Percentiles rank a stretch among this genome's conserved stretches.
Evolutionary conservation across 129 eudicot species (phyloP).

Genomic region (Rutidosis leptorrhynchoides): DNA sequence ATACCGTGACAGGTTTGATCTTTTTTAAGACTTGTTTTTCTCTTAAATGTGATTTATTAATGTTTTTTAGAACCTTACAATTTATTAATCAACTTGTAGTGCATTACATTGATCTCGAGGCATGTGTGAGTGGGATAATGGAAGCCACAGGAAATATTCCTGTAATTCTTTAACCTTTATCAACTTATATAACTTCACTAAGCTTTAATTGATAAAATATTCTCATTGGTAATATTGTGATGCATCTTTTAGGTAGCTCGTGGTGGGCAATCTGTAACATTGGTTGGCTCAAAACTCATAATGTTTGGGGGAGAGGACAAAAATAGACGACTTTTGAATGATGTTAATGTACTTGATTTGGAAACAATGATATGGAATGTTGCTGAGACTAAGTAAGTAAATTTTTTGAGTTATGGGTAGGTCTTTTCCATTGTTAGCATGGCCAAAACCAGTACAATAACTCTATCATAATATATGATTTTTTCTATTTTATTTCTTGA

Average conservation of each 20-base stretch:
- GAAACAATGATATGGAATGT: constrained; percentile 79
- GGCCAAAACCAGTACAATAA: neutral
- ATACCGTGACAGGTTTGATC: constrained; percentile 59
- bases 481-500: neutral
- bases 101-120: constrained; percentile 70
- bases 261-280: constrained; percentile 80
- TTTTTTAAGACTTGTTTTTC: constrained; percentile 17
- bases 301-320: constrained; percentile 98
- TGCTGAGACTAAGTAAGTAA: constrained; percentile 62
- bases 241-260: constrained; percentile 66
- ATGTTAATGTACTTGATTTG: constrained; percentile 77
- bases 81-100: constrained; percentile 47
- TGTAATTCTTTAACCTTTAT: constrained; percentile 41
- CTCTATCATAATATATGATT: constrained; percentile 1
- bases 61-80: constrained; percentile 23
- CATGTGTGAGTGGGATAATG: constrained; percentile 56
- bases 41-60: neutral
- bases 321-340: constrained; percentile 67
- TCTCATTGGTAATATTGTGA: constrained; percentile 14
- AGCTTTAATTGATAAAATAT: constrained; percentile 15
- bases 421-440: neutral
- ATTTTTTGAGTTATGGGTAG: neutral
- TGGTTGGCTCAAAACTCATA: constrained; percentile 77
- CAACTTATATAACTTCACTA: neutral
- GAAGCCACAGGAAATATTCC: constrained; percentile 83